phyloP scores from a whole-genome alignment of 1,284 basidiomycete genomes.

The Leccinum huronense region DNA sequence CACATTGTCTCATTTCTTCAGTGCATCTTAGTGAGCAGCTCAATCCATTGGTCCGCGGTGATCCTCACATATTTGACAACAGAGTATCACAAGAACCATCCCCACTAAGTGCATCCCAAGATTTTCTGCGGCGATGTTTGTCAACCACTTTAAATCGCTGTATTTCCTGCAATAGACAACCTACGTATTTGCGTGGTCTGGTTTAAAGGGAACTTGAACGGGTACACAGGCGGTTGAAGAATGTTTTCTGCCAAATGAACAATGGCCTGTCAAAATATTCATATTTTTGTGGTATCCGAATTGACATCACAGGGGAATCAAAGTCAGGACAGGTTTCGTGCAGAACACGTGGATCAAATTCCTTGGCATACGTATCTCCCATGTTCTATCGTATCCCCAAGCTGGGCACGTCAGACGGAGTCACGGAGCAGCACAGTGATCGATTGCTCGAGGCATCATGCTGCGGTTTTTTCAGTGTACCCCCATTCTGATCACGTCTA shows the following conservation, averaged over 20 bases:
- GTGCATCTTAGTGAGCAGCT: slow-evolving; percentile 74
- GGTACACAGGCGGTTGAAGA: neutral
- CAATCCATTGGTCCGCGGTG: slow-evolving; percentile 7
- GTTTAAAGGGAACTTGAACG: slow-evolving; percentile 1
- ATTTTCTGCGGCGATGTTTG: slow-evolving; percentile 3
- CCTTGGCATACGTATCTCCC: neutral
- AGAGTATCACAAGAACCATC: slow-evolving; percentile 89
- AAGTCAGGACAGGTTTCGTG: neutral
- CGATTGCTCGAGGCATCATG: neutral
- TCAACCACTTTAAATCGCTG: slow-evolving; percentile 22
- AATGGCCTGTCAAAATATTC: neutral
- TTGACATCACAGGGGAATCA: slow-evolving; percentile 6
- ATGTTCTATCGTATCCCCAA: neutral
- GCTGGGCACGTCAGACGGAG: neutral
- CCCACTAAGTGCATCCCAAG: slow-evolving; percentile 49
- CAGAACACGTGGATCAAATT: neutral
- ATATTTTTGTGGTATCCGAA: neutral
- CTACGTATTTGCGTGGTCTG: slow-evolving; percentile 2
- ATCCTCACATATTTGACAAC: slow-evolving; percentile 37
- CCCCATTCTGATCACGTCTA: neutral
- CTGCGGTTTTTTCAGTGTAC: slow-evolving; percentile 2
- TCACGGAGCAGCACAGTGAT: neutral
- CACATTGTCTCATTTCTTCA: slow-evolving; percentile 30
- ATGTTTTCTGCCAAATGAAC: slow-evolving; percentile 5
- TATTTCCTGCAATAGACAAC: slow-evolving; percentile 27